These are phyloP conservation scores for Phytophthora pistaciae DNA, from an alignment of 352 stramenopile species.

Conservation along the genomic window DNA sequence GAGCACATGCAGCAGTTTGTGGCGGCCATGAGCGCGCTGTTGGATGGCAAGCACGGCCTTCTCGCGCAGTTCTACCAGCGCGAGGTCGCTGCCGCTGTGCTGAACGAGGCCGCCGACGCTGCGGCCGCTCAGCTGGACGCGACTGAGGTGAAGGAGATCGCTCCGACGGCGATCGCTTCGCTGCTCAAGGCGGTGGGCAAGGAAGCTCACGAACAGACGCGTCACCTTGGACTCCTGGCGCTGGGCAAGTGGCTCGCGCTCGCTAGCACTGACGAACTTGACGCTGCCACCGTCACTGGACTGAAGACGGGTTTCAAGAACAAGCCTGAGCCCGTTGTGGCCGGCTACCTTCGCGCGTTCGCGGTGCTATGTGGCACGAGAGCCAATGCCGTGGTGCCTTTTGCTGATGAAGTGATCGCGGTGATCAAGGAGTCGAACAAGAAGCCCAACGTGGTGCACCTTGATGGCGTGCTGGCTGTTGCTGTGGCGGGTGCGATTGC, in stretches of 20 bases:
- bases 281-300: slow-evolving; percentile 43
- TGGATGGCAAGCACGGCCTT: slow-evolving; percentile 86
- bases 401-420: slow-evolving; percentile 62
- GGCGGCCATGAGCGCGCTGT: slow-evolving; percentile 56
- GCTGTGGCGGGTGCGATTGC: slow-evolving; percentile 67
- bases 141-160: slow-evolving; percentile 51
- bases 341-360: slow-evolving; percentile 70
- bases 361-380: slow-evolving; percentile 51
- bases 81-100: slow-evolving; percentile 72
- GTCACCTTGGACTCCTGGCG: slow-evolving; percentile 71
- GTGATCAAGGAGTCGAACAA: slow-evolving; percentile 79
- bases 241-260: slow-evolving; percentile 82
- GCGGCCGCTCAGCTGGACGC: slow-evolving; percentile 38
- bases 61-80: slow-evolving; percentile 92
- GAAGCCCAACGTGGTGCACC: slow-evolving; percentile 75
- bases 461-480: slow-evolving; percentile 83
- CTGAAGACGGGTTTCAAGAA: slow-evolving; percentile 71
- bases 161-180: slow-evolving; percentile 48
- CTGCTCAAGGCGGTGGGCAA: slow-evolving; percentile 83
- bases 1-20: slow-evolving; percentile 69
- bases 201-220: slow-evolving; percentile 87
- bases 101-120: slow-evolving; percentile 65
- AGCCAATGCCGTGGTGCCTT: slow-evolving; percentile 36
- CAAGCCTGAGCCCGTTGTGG: slow-evolving; percentile 78
- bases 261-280: slow-evolving; percentile 55